These are phyloP conservation scores for Primulina huaijiensis DNA, from an alignment of 257 asterid genomes.

Conservation along the genomic window DNA sequence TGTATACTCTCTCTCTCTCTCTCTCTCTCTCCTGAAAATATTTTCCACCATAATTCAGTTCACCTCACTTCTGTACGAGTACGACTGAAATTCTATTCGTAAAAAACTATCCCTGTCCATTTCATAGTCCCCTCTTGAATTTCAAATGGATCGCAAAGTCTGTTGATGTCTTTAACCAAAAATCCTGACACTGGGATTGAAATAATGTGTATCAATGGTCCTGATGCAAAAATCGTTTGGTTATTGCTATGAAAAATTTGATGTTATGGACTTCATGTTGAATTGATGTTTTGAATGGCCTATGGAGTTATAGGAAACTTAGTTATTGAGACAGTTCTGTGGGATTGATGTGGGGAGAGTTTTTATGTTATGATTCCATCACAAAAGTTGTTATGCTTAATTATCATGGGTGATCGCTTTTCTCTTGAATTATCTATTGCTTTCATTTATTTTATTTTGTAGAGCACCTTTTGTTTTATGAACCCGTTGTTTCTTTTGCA, in stretches of 20 bases:
- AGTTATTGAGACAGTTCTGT: background rate
- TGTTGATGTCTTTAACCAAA: background rate
- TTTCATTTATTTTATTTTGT: background rate
- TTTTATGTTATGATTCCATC: background rate
- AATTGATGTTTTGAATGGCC: background rate
- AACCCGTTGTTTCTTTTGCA: background rate
- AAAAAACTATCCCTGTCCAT: background rate
- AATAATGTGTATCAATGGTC: background rate
- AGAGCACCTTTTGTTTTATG: background rate
- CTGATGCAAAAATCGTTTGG: background rate
- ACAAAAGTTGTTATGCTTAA: background rate
- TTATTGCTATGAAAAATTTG: background rate
- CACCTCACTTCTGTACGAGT: background rate
- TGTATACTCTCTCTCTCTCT: background rate
- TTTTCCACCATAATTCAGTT: background rate
- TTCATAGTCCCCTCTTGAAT: background rate
- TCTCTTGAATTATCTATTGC: background rate
- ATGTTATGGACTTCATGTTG: background rate
- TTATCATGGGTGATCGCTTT: background rate
- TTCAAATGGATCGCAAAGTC: background rate
- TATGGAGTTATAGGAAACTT: no score
- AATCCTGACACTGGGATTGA: background rate
- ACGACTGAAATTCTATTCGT: background rate
- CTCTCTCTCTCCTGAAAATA: background rate
- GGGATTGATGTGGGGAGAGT: background rate